Percentiles rank a stretch among this genome's conserved stretches.
Evolutionary conservation across 371 early-diverging fungal species (phyloP).

Genomic region (Capillidium rhysosporum): DNA sequence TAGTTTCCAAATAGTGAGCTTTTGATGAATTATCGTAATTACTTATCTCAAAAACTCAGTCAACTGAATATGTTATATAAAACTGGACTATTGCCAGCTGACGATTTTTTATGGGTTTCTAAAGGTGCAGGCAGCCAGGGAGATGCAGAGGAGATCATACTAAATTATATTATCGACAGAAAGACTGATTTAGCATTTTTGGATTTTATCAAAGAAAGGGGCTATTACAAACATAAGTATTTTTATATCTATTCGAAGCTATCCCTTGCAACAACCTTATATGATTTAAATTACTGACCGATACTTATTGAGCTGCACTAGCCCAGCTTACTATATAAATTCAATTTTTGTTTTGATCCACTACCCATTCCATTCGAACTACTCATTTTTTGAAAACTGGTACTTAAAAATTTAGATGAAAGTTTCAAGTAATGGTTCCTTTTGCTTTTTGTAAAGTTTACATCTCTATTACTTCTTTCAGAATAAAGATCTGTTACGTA

Average conservation of each 20-base stretch:
- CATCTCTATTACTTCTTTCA: too few relatives aligned
- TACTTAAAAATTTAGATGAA: too few relatives aligned
- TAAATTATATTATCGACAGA: conserved; percentile 79
- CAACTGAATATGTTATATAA: conserved; percentile 26
- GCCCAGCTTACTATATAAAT: not conserved
- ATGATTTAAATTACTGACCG: not conserved
- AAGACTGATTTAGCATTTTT: conserved; percentile 87
- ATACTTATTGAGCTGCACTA: not conserved
- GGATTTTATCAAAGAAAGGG: conserved; percentile 79
- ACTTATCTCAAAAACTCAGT: conserved; percentile 32
- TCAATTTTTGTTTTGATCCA: too few relatives aligned
- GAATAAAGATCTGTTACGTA: too few relatives aligned
- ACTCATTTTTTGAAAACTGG: too few relatives aligned
- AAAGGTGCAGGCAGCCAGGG: conserved; percentile 13
- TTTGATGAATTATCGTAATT: conserved; percentile 71
- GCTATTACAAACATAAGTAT: conserved; percentile 90
- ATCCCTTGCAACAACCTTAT: conserved; percentile 5
- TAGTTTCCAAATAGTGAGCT: conserved; percentile 34
- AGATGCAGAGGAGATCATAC: conserved; percentile 41
- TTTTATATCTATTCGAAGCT: conserved; percentile 76
- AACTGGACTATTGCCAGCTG: conserved; percentile 48
- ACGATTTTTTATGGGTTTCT: conserved; percentile 83
- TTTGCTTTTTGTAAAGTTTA: too few relatives aligned
- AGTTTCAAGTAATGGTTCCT: too few relatives aligned
- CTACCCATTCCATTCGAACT: too few relatives aligned